phyloP scores from a whole-genome alignment of 2,329 filamentous ascomycete genomes.

The Trichoderma guizhouense region DNA sequence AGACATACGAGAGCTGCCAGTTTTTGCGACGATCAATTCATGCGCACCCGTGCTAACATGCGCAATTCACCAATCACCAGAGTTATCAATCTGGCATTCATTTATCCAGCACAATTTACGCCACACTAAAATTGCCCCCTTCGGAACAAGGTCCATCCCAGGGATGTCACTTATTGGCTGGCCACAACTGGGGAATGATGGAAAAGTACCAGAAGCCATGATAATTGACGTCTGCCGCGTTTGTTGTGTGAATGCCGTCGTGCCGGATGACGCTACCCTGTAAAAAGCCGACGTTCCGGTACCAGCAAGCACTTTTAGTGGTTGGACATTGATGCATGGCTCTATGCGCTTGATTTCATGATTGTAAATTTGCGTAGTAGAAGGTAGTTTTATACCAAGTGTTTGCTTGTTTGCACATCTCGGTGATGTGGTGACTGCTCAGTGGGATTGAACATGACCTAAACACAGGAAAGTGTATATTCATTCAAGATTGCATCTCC shows the following conservation, averaged over 20 bases:
- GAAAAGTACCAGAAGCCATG: not conserved
- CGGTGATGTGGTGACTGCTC: not conserved
- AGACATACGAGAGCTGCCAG: not conserved
- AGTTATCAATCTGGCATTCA: not conserved
- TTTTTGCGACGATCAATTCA: not conserved
- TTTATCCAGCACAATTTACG: not conserved
- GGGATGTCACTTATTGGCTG: not conserved
- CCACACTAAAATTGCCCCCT: not conserved
- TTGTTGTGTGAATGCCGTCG: not conserved
- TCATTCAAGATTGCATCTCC: not conserved
- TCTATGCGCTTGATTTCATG: not conserved
- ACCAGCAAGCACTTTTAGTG: not conserved
- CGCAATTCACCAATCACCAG: not conserved
- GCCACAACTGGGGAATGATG: not conserved
- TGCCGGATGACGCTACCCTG: not conserved
- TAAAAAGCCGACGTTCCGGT: not conserved
- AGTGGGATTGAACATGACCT: not conserved
- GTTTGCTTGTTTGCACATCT: not conserved
- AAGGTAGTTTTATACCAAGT: not conserved
- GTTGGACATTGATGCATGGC: not conserved
- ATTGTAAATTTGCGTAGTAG: fast-evolving
- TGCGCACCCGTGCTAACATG: not conserved
- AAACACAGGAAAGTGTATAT: not conserved
- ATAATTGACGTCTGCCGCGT: not conserved
- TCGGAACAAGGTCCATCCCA: not conserved